Base-by-base conservation (phyloP, 2,329 filamentous ascomycete genomes). In the Pseudohalonectria lignicola region DNA sequence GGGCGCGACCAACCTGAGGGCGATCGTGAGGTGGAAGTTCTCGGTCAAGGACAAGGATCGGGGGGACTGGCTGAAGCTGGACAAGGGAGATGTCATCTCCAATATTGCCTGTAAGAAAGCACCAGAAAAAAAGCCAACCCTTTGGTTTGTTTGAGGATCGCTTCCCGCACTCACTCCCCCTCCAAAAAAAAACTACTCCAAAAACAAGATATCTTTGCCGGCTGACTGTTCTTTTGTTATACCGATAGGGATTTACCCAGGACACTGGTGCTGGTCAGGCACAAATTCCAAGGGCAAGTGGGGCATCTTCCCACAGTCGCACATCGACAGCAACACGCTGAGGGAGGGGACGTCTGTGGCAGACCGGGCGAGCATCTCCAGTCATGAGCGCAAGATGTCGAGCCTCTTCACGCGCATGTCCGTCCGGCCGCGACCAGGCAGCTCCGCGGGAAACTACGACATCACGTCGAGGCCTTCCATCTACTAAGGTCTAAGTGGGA, bases 81-180 rank as follows among this genome's bases (percentile, higher is more conserved):
- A 79, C 32, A 78, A 76, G 51, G 74, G 72, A 17, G 79, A 84
- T 40, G 62, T 67, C 3, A 79, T 82, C 15, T 76, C 68, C 46
- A 85, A 78, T 55, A 85, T 75, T 23, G 59, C 57, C 39, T 75
- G 69, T 72, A 26, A 26, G 12, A 26, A 26, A 26, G 12, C 7
- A 26, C 7, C 8, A 26, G 12, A 26, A 26, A 26, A 26, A 26
- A 26, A 26, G 23, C 23, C 23, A 8, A 12, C 23, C 68, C 63
- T 16, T 16, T 36, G 4, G 16, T 17, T 31, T 18, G 34, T 19
- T 21, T 10, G 13, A 19, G 12, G 18, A 23, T 29, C 18, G 16
- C 28, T 20, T 11, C 17, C 13, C 6, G 18, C 15, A 30, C 18
- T 37, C n/a, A n/a, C n/a, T n/a, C n/a, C n/a, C n/a, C n/a, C n/a